Base-by-base conservation (phyloP, 2,329 filamentous ascomycete species). In the Rachicladosporium sp. region DNA sequence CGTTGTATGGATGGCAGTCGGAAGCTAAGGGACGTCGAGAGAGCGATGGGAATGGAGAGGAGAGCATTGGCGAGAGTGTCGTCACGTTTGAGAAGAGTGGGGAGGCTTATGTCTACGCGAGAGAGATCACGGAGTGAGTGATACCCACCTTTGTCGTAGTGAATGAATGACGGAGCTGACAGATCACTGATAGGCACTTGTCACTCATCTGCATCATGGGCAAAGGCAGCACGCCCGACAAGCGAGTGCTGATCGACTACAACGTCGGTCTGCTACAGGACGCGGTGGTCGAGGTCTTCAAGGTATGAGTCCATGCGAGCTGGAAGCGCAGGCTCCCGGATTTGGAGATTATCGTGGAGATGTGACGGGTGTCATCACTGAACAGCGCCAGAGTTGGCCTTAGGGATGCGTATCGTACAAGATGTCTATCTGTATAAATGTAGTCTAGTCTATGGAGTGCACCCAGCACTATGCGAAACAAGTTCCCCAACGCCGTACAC, bases 131-230 rank as follows among this genome's bases (percentile, higher is more conserved):
- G 55, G 75, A 77, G 76, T 79, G 58, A 53, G 71, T 54, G 3
- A 12, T 23, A 12, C 10, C 19, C 11, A 10, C 11, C 6, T 27
- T 2, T 27, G 23, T 8, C 23, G 23, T 27, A 6, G 23, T 7
- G 4, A 7, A 27, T 8, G 4, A 27, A 6, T 8, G 23, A 27
- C 23, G 23, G 23, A 27, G 23, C 51, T 53, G 29, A 56, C 46
- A 19, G 10, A 43, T 38, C 33, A 29, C 7, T 15, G 11, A 4
- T 47, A 78, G 75, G 45, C 87, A 88, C 56, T 69, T 91, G 33
- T 83, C 83, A 0, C 69, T 93, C 10, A 83, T 93, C 29, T 86
- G 84, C 43, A 80, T 93, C 46, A 88, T 89, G 82, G 82, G 81
- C 58, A 82, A 89, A 46, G 71, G 74, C 55, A 83, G 83, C 40